These are phyloP conservation scores for Leishmania gerbilli DNA, from an alignment of 208 protist species.

Conservation along the genomic window DNA sequence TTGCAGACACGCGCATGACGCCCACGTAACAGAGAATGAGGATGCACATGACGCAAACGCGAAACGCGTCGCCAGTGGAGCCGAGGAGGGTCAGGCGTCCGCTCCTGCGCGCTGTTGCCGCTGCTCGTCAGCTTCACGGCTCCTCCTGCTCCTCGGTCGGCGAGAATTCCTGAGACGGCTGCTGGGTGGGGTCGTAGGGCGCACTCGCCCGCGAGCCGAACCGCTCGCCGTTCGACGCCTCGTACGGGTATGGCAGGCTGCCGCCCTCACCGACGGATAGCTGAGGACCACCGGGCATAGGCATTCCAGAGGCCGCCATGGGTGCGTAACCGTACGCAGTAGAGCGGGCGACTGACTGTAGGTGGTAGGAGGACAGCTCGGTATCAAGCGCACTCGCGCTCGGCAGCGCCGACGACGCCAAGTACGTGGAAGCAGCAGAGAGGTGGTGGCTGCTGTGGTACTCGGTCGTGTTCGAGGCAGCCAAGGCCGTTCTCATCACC, in stretches of 20 bases:
- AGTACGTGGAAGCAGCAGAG: constrained; percentile 25
- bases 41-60: neutral
- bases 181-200: constrained; percentile 32
- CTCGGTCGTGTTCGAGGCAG: constrained; percentile 41
- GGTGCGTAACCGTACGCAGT: constrained; percentile 28
- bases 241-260: constrained; percentile 28
- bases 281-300: constrained; percentile 1
- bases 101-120: neutral
- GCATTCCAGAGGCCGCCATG: constrained; percentile 18
- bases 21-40: neutral
- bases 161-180: constrained; percentile 49
- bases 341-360: constrained; percentile 59
- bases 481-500: constrained; percentile 18
- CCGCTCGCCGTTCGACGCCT: constrained; percentile 16
- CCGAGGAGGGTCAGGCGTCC: neutral
- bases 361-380: constrained; percentile 71
- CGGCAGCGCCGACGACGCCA: constrained; percentile 20
- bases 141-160: constrained; percentile 63
- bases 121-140: constrained; percentile 4
- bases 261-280: constrained; percentile 2
- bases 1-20: neutral
- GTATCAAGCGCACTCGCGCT: constrained; percentile 21
- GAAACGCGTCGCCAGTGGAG: neutral
- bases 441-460: constrained; percentile 30
- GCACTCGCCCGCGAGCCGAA: constrained; percentile 21